phyloP scores from a whole-genome alignment of 1,284 basidiomycete species.

The Cystobasidiaceae sp. region DNA sequence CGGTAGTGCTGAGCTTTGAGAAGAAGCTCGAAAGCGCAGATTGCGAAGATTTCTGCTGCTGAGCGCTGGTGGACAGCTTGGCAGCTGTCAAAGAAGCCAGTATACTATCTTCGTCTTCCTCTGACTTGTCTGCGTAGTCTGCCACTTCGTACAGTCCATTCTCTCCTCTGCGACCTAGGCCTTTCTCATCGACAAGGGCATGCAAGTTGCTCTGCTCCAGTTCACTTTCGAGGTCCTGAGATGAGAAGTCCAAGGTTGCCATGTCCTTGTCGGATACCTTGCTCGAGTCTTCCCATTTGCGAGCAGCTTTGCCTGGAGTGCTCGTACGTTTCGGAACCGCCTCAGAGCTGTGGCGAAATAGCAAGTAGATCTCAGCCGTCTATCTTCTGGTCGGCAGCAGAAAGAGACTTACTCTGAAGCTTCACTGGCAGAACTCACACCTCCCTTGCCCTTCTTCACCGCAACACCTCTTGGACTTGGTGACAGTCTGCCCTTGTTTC shows the following conservation, averaged over 20 bases:
- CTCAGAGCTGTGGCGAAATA: constrained; percentile 29
- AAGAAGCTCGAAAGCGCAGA: constrained; percentile 57
- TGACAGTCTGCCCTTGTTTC: constrained; percentile 56
- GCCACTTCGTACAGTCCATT: constrained; percentile 56
- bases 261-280: constrained; percentile 74
- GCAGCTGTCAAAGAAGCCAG: constrained; percentile 54
- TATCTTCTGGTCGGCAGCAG: neutral
- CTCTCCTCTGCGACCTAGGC: constrained; percentile 68
- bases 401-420: constrained; percentile 38
- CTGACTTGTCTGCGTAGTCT: constrained; percentile 44
- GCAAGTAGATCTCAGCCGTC: constrained; percentile 46
- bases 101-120: constrained; percentile 52
- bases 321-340: constrained; percentile 57
- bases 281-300: constrained; percentile 76
- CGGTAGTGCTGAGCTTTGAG: constrained; percentile 64
- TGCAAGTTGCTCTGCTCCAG: constrained; percentile 33
- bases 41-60: neutral
- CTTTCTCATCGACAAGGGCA: constrained; percentile 64
- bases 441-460: constrained; percentile 51
- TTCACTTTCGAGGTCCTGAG: constrained; percentile 55
- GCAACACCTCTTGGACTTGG: constrained; percentile 58
- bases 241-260: constrained; percentile 75
- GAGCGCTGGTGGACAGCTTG: constrained; percentile 13
- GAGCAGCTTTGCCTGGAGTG: constrained; percentile 61
- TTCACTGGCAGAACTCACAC: constrained; percentile 54